phyloP scores from a whole-genome alignment of 306 rosid species.

The Heteromeles arbutifolia region DNA sequence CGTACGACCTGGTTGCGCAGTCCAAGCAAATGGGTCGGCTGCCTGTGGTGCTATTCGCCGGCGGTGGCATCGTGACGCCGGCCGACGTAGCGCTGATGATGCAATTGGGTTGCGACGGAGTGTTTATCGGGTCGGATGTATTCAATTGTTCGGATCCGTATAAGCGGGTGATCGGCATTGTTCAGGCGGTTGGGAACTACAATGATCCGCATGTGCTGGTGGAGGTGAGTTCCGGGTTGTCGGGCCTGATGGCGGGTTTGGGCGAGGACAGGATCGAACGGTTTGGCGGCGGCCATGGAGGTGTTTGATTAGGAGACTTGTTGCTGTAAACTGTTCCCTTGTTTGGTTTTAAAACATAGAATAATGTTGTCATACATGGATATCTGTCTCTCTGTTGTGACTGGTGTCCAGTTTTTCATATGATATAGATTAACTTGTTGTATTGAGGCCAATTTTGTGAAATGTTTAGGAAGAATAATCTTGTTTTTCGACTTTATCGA shows the following conservation, averaged over 20 bases:
- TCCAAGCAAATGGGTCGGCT: conserved; percentile 60
- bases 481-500: neutral
- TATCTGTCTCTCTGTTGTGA: neutral
- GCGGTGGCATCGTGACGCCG: conserved; percentile 80
- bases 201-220: conserved; percentile 54
- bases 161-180: conserved; percentile 50
- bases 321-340: neutral
- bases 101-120: conserved; percentile 85
- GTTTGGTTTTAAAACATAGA: neutral
- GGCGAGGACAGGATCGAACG: conserved; percentile 43
- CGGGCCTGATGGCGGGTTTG: conserved; percentile 28
- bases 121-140: conserved; percentile 50
- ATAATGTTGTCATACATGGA: neutral
- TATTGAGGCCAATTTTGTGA: neutral
- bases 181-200: conserved; percentile 54
- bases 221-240: conserved; percentile 44
- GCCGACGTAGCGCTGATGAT: conserved; percentile 79
- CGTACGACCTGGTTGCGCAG: conserved; percentile 65
- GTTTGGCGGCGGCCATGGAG: conserved; percentile 16
- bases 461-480: neutral
- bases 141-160: conserved; percentile 43
- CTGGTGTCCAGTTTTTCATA: neutral
- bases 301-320: conserved; percentile 7
- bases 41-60: conserved; percentile 60
- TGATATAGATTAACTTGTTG: neutral